Evolutionary conservation across 371 early-diverging fungal species (phyloP).

Genomic region (Actinomortierella wolfii): DNA sequence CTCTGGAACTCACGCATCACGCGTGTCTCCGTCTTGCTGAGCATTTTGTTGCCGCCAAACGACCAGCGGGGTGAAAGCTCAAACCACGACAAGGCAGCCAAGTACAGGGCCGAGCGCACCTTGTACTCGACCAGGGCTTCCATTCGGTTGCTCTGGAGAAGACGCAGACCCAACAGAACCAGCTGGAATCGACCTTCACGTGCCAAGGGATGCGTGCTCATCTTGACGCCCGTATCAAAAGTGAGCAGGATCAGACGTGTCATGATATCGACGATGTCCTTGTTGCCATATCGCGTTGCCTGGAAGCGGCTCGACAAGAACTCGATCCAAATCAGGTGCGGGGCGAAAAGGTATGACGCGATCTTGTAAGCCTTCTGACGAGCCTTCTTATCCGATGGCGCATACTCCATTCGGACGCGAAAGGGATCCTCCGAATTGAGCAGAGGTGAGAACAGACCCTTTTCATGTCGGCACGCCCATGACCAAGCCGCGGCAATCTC

Average conservation of each 20-base stretch:
- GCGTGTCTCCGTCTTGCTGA: slow-evolving; percentile 67
- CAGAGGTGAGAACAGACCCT: slow-evolving; percentile 75
- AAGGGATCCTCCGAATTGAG: slow-evolving; percentile 79
- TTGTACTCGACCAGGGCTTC: slow-evolving; percentile 69
- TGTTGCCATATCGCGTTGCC: slow-evolving; percentile 75
- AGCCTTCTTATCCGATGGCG: slow-evolving; percentile 82
- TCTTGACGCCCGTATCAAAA: slow-evolving; percentile 60
- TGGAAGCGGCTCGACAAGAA: slow-evolving; percentile 87
- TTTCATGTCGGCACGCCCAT: slow-evolving; percentile 74
- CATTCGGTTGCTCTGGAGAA: slow-evolving; percentile 71
- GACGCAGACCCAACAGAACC: slow-evolving; percentile 75
- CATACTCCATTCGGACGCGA: slow-evolving; percentile 87
- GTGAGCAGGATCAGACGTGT: slow-evolving; percentile 79
- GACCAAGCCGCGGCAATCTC: slow-evolving; percentile 86
- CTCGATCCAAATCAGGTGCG: slow-evolving; percentile 85
- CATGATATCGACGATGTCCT: slow-evolving; percentile 74
- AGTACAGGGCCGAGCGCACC: slow-evolving; percentile 66
- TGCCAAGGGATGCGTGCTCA: slow-evolving; percentile 76
- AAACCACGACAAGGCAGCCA: slow-evolving; percentile 79
- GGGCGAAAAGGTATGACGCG: slow-evolving; percentile 68
- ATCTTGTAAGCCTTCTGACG: slow-evolving; percentile 64
- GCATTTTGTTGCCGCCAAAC: slow-evolving; percentile 71
- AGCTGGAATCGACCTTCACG: slow-evolving; percentile 82
- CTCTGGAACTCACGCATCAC: slow-evolving; percentile 71
- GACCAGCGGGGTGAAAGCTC: slow-evolving; percentile 70